Conservation (phyloP, 1,284 basidiomycete species). For the Erythrobasidium hasegawianum region DNA sequence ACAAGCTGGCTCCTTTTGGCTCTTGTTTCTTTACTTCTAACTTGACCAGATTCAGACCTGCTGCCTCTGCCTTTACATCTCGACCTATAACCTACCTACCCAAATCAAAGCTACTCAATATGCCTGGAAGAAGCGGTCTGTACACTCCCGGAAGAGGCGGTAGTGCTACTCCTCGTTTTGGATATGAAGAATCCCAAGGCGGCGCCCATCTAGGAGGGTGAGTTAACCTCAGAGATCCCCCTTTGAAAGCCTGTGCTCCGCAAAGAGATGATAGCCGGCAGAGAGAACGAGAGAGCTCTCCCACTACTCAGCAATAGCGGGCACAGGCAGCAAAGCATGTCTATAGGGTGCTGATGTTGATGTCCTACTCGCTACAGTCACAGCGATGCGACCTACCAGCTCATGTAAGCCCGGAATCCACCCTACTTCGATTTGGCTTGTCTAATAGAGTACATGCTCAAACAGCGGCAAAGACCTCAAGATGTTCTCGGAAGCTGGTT, state of each 20-base stretch:
- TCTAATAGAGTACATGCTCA: neutral
- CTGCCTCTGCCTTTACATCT: neutral
- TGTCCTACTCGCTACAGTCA: conserved; percentile 4
- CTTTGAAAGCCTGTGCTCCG: too few relatives aligned
- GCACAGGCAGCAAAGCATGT: neutral
- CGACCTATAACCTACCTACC: neutral
- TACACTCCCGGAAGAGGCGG: conserved; percentile 34
- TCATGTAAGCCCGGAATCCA: conserved; percentile 18
- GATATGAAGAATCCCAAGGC: conserved; percentile 23
- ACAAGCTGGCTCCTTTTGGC: neutral
- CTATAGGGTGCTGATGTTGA: neutral
- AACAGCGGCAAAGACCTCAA: conserved; percentile 88
- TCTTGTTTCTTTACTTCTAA: neutral
- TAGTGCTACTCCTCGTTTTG: conserved; percentile 25
- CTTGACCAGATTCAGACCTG: neutral
- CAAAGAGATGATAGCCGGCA: conserved; percentile 7
- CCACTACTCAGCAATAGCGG: neutral
- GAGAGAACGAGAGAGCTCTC: too few relatives aligned
- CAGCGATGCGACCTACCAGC: conserved; percentile 29
- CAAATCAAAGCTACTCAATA: neutral
- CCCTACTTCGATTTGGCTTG: neutral
- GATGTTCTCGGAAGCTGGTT: conserved; percentile 98
- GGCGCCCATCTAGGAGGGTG: conserved; percentile 32
- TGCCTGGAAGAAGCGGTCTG: conserved; percentile 33
- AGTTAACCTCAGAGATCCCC: conserved; percentile 5